Conservation (phyloP, 345 rosid species). For the Sisymbrium irio region DNA sequence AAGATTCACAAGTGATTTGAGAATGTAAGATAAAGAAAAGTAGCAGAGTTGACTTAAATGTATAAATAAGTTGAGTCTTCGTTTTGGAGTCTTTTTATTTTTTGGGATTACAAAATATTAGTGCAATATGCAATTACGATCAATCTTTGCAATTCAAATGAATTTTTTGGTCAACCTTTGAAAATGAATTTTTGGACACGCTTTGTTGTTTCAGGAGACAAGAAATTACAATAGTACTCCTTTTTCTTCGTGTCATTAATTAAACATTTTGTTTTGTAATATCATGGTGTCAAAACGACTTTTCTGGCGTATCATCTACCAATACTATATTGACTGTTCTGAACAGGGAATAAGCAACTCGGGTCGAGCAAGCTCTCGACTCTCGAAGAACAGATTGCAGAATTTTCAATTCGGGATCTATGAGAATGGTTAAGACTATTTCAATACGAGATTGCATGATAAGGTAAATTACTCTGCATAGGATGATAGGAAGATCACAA, state of each 20-base stretch:
- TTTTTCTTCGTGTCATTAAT: not conserved
- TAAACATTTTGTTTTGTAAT: not conserved
- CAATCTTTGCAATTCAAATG: slow-evolving; percentile 13
- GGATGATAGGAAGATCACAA: not conserved
- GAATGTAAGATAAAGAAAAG: slow-evolving; percentile 24
- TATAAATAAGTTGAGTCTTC: slow-evolving; percentile 34
- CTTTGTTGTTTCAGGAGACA: slow-evolving; percentile 37
- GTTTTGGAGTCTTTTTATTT: not conserved
- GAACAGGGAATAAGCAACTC: too few species aligned
- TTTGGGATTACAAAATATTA: slow-evolving; percentile 26
- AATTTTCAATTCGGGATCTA: slow-evolving; percentile 77
- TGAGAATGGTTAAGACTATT: slow-evolving; percentile 65
- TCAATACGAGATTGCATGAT: not conserved
- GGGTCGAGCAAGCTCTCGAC: slow-evolving; percentile 34
- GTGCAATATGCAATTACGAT: slow-evolving; percentile 9
- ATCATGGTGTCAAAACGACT: not conserved
- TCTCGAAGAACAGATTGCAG: slow-evolving; percentile 40
- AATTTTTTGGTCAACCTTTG: not conserved
- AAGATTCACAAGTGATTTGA: slow-evolving; percentile 14
- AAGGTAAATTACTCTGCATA: not conserved
- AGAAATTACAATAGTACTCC: slow-evolving; percentile 39
- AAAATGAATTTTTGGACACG: not conserved
- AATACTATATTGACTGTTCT: slow-evolving; percentile 61
- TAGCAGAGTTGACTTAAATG: slow-evolving; percentile 24
- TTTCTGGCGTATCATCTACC: slow-evolving; percentile 3